Percentiles rank a stretch among this genome's conserved stretches.
phyloP scores from a whole-genome alignment of 192 early-diverging fungal species.

The Phycomyces blakesleeanus region DNA sequence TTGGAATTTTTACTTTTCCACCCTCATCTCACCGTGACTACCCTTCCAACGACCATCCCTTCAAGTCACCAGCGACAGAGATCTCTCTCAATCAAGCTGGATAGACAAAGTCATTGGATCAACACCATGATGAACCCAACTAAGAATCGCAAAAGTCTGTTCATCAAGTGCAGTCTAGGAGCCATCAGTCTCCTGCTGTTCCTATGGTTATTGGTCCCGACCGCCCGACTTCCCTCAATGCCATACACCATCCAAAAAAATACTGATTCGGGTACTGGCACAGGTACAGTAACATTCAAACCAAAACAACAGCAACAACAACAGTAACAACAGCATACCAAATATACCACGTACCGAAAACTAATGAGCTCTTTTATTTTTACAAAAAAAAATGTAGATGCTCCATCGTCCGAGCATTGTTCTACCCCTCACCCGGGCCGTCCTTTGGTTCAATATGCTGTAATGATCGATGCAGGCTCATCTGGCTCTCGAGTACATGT shows the following conservation, averaged over 20 bases:
- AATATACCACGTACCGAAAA: no score
- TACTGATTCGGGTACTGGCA: background rate
- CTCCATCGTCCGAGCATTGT: slow-evolving; percentile 16
- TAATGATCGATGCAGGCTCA: slow-evolving; percentile 96
- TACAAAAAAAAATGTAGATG: background rate
- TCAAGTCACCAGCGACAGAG: slow-evolving; percentile 15
- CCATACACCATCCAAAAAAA: background rate
- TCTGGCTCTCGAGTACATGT: slow-evolving; percentile 97
- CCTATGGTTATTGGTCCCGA: slow-evolving; percentile 4
- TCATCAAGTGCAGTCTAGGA: background rate
- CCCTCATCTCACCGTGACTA: background rate
- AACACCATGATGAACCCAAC: slow-evolving; percentile 8
- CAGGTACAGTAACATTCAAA: background rate
- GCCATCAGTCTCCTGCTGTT: background rate
- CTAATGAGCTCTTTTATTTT: no score
- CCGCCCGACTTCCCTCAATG: background rate
- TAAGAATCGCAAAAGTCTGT: slow-evolving; percentile 3
- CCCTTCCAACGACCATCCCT: background rate
- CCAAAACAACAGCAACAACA: no score
- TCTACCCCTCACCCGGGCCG: slow-evolving; percentile 37
- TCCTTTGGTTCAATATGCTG: slow-evolving; percentile 82
- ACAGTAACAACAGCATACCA: no score
- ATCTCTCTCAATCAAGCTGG: slow-evolving; percentile 14
- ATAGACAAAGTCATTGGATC: slow-evolving; percentile 11
- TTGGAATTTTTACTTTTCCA: no score